These are phyloP conservation scores for Vitis hybrid DNA, from an alignment of 177 flowering plant genomes.

Conservation along the genomic window DNA sequence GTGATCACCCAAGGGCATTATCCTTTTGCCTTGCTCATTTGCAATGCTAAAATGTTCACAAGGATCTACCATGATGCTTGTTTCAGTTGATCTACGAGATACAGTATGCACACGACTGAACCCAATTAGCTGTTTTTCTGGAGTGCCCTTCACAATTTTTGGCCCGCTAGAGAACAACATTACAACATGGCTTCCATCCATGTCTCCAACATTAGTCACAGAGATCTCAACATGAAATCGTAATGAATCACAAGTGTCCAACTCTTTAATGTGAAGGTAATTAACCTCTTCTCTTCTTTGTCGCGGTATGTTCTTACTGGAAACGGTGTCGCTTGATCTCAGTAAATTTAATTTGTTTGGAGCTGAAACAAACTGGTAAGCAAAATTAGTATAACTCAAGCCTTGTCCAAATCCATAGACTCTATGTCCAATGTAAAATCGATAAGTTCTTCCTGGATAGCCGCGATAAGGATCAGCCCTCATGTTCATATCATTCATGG, in stretches of 20 bases:
- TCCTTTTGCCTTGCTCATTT: slow-evolving; percentile 55
- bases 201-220: slow-evolving; percentile 67
- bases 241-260: slow-evolving; percentile 54
- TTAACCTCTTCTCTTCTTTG: slow-evolving; percentile 23
- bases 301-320: slow-evolving; percentile 12
- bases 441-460: slow-evolving; percentile 91
- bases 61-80: slow-evolving; percentile 65
- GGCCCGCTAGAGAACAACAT: slow-evolving; percentile 56
- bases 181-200: slow-evolving; percentile 76
- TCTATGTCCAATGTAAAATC: slow-evolving; percentile 72
- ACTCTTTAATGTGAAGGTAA: slow-evolving; percentile 48
- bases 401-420: slow-evolving; percentile 81
- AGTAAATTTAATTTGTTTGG: slow-evolving; percentile 48
- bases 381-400: slow-evolving; percentile 64
- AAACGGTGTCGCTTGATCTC: slow-evolving; percentile 13
- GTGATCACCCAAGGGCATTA: slow-evolving; percentile 72
- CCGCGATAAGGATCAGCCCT: slow-evolving; percentile 66
- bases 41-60: slow-evolving; percentile 74
- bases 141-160: slow-evolving; percentile 41
- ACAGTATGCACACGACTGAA: slow-evolving; percentile 55
- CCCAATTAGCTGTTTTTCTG: slow-evolving; percentile 74
- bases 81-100: slow-evolving; percentile 34
- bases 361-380: slow-evolving; percentile 54
- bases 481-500: slow-evolving; percentile 94
- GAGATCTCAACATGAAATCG: slow-evolving; percentile 52